Base-by-base conservation (phyloP, 805 yeast species). In the Lipomyces kockii region DNA sequence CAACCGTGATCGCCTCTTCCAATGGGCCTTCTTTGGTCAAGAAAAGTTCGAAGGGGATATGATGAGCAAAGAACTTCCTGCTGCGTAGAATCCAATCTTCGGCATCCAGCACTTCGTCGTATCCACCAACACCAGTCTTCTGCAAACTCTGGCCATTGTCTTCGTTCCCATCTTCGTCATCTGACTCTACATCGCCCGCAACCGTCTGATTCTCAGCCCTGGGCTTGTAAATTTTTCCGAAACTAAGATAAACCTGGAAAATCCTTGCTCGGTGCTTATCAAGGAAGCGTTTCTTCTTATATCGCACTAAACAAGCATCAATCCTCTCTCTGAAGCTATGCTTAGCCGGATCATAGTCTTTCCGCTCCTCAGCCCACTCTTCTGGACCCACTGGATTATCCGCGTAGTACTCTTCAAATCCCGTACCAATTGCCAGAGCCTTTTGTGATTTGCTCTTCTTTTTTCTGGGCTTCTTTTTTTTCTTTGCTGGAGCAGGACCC, bases 381-480 rank as follows among this genome's bases (percentile, higher is more conserved):
- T 57, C 62, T 14, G 63, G 58, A 14, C 59, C 25, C n/a, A 58
- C 51, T 27, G 66, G 66, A 29, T 58, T 59, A 14, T 63, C 62
- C 11, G 63, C 55, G 29, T 49, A 56, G 43, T 49, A 63, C 11
- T 63, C 53, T 34, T 63, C 66, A 37, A 59, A 59, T 34, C 66
- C 62, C 17, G 62, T 52, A 3, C 66, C 62, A 12, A 62, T n/a
- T 17, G 54, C 62, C 51, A 20, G 20, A 17, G 39, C 34, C 39
- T 37, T 39, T 34, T 39, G 54, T 20, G 56, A 55, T 29, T 59
- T 49, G 34, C 22, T 58, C 22, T 58, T 63, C 52, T 43, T 49
- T 59, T 58, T 59, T 35, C 52, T 63, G 9, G 32, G 12, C 22
- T 63, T 63, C 32, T 56, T 63, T 14, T 58, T 58, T 35, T 49